Evolutionary conservation across 116 monocot genomes (phyloP).

Genomic region (Cymodocea nodosa): DNA sequence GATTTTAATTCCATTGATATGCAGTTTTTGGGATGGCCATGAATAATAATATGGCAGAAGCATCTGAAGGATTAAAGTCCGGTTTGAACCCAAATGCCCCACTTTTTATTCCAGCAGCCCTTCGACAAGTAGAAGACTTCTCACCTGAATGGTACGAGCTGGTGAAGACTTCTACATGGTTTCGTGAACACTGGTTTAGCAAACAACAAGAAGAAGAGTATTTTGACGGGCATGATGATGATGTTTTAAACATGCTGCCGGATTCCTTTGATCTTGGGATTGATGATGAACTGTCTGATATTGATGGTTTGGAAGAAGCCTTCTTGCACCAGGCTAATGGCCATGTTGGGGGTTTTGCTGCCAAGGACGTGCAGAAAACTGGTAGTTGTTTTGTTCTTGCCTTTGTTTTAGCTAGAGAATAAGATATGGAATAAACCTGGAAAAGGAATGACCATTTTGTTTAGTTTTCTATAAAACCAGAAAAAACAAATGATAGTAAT

Average conservation of each 20-base stretch:
- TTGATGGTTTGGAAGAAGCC: slow-evolving; percentile 12
- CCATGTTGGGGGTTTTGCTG: background rate
- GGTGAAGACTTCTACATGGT: slow-evolving; percentile 24
- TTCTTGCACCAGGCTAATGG: slow-evolving; percentile 2
- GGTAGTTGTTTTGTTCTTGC: background rate
- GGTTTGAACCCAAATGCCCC: slow-evolving; percentile 30
- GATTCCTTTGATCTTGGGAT: slow-evolving; percentile 59
- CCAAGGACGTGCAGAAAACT: slow-evolving; percentile 5
- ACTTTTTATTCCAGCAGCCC: slow-evolving; percentile 25
- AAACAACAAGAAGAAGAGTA: slow-evolving; percentile 64
- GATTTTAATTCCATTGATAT: background rate
- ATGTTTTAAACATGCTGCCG: slow-evolving; percentile 40
- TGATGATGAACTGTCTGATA: slow-evolving; percentile 7
- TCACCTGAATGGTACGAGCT: slow-evolving; percentile 33
- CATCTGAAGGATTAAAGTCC: slow-evolving; percentile 17
- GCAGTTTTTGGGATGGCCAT: background rate
- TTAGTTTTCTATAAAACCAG: too few species aligned
- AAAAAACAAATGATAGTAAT: too few species aligned
- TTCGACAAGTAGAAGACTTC: slow-evolving; percentile 27
- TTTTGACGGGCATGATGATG: slow-evolving; percentile 33
- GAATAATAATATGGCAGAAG: slow-evolving; percentile 12
- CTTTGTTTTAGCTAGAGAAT: too few species aligned
- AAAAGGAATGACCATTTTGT: too few species aligned
- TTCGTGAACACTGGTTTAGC: slow-evolving; percentile 32
- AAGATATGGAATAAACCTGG: too few species aligned